Conservation (phyloP, 2,329 filamentous ascomycete genomes). For the Thielaviopsis populi region DNA sequence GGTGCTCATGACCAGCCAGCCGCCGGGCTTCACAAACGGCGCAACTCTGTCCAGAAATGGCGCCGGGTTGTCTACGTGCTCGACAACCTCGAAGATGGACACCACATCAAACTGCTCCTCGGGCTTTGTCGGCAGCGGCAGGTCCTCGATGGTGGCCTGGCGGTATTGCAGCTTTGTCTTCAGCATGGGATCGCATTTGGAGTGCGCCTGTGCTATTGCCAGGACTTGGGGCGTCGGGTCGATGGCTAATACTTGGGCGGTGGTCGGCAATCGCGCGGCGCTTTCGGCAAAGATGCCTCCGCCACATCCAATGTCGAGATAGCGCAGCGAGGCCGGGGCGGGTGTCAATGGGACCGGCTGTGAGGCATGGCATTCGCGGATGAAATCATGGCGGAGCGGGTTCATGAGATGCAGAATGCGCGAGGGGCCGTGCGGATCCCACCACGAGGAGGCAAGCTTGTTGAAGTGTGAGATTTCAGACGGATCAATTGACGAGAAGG, state of each 20-base stretch:
- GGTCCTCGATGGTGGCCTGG: constrained; percentile 61
- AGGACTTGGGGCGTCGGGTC: constrained; percentile 65
- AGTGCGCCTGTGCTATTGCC: constrained; percentile 60
- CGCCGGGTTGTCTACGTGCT: constrained; percentile 68
- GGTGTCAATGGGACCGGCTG: constrained; percentile 31
- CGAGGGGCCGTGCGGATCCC: constrained; percentile 88
- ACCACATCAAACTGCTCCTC: constrained; percentile 58
- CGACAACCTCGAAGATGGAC: constrained; percentile 83
- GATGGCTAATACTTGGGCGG: constrained; percentile 54
- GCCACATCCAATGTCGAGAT: constrained; percentile 88
- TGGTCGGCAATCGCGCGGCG: constrained; percentile 52
- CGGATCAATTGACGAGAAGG: constrained; percentile 61
- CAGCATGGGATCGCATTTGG: constrained; percentile 56
- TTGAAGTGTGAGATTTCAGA: constrained; percentile 91
- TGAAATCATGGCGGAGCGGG: constrained; percentile 87
- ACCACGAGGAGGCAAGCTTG: constrained; percentile 84
- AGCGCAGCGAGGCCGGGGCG: constrained; percentile 37
- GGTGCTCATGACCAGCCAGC: constrained; percentile 84
- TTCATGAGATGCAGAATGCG: constrained; percentile 96
- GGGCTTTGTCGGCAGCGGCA: constrained; percentile 30
- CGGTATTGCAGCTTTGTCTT: constrained; percentile 51
- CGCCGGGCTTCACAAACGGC: constrained; percentile 70
- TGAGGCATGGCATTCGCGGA: constrained; percentile 49
- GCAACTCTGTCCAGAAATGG: constrained; percentile 58
- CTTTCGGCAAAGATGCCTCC: constrained; percentile 93